Evolutionary conservation across 208 protist species (phyloP).

Genomic region (Blechomonas ayalai): DNA sequence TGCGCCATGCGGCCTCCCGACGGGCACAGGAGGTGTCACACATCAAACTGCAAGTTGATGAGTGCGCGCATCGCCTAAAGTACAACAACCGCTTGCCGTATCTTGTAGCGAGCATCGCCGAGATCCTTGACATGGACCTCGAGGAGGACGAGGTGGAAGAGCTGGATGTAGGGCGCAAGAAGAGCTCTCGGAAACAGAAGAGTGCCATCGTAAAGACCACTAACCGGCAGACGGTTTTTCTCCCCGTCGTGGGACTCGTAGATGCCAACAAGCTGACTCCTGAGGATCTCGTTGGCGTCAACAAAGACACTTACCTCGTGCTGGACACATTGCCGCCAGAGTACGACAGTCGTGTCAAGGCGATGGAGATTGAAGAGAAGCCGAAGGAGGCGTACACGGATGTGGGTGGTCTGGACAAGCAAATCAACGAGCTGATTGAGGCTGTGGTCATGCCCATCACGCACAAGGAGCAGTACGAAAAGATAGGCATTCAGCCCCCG

Average conservation of each 20-base stretch:
- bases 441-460: slow-evolving; percentile 99
- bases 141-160: slow-evolving; percentile 74
- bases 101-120: slow-evolving; percentile 79
- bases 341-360: slow-evolving; percentile 99
- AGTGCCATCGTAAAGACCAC: slow-evolving; percentile 99
- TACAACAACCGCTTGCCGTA: slow-evolving; percentile 86
- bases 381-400: slow-evolving; percentile 99
- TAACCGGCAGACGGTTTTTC: slow-evolving; percentile 98
- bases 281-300: slow-evolving; percentile 99
- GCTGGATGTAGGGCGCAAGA: slow-evolving; percentile 59
- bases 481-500: slow-evolving; percentile 99
- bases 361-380: slow-evolving; percentile 99
- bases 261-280: slow-evolving; percentile 94
- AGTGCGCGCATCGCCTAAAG: slow-evolving; percentile 58
- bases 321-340: slow-evolving; percentile 99
- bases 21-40: slow-evolving; percentile 37
- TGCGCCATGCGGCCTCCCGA: slow-evolving; percentile 53
- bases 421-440: slow-evolving; percentile 98
- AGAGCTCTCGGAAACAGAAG: slow-evolving; percentile 80
- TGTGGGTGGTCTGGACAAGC: slow-evolving; percentile 99
- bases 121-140: slow-evolving; percentile 77
- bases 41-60: slow-evolving; percentile 55
- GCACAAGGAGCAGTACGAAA: slow-evolving; percentile 97
- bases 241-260: slow-evolving; percentile 99
- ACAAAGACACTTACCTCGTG: slow-evolving; percentile 99